Evolutionary conservation across 2,329 filamentous ascomycete species (phyloP), one percentile per base, ranked within the genome.

Genomic region (Penicillium sp.): DNA sequence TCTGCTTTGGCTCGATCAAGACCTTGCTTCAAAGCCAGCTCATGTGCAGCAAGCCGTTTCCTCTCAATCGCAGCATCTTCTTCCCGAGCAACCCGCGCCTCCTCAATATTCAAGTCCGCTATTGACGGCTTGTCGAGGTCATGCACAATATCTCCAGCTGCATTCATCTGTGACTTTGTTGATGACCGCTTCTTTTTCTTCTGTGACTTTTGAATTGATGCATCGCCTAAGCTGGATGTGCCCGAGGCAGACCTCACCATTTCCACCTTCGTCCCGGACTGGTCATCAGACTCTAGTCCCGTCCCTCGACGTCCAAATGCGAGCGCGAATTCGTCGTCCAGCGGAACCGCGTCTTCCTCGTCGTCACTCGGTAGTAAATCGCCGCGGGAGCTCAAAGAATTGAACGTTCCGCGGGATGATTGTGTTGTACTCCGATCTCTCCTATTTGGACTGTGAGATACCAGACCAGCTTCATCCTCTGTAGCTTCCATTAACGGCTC

Each of bases 331-430:
- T 96, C 90, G 63, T 96, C 91, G 59, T 91, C 88, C 14, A 97
- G 72, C 10, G 89, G 87, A n/a, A 95, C 81, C 0, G 91, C 91
- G 68, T 97, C 91, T 65, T 95, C 90, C 53, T 94, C 89, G 43
- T 90, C 89, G 60, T 95, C 89, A 59, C 89, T 95, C 0, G 89
- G 89, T 56, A 96, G 93, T 10, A 97, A 74, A 69, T 97, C 91
- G 1, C 89, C 89, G 38, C 91, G 77, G 9, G 89, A 95, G 59
- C 90, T 86, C 54, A 86, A 82, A 5, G 90, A 95, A 64, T 91
- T 89, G 23, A 82, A 86, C 0, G 90, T 95, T 54, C 85, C 85
- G 32, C 85, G 85, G 10, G 89, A 95, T 4, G 81, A 85, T 11
- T 82, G 79, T 1, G 90, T 96, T 38, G 81, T 82, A 67, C 90